A percentile compares a stretch with the other conserved stretches of the same genome.
These are phyloP conservation scores for Aspergillus panamensis DNA, from an alignment of 495 filamentous ascomycete genomes.

Conservation along the genomic window DNA sequence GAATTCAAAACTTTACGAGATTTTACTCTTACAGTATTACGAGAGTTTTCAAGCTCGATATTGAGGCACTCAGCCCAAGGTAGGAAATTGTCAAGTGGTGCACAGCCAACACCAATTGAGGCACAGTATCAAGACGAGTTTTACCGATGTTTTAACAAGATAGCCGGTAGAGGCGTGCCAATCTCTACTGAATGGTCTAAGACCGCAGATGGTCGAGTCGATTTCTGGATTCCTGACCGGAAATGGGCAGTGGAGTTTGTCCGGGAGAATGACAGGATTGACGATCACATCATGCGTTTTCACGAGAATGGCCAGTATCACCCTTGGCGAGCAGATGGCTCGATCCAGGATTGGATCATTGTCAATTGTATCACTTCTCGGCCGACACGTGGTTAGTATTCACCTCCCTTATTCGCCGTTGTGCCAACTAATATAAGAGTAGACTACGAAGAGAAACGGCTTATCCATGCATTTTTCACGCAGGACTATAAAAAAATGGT, in stretches of 20 bases:
- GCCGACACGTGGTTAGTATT: conserved; percentile 3
- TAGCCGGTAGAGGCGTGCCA: conserved; percentile 23
- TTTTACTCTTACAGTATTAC: conserved; percentile 2
- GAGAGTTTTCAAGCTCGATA: conserved; percentile 3
- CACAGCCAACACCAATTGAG: conserved; percentile 17
- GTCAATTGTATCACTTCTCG: conserved; percentile 18
- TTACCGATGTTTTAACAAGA: conserved; percentile 16
- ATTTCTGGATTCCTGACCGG: conserved; percentile 23
- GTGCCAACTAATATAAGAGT: conserved; percentile 11
- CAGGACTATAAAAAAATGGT: conserved; percentile 15
- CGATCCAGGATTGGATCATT: conserved; percentile 19
- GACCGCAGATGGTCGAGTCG: conserved; percentile 17
- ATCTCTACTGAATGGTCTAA: conserved; percentile 23
- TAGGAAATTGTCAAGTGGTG: conserved; percentile 17
- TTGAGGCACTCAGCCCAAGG: conserved; percentile 5
- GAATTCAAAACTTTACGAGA: conserved; percentile 4
- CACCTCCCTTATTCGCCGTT: conserved; percentile 8
- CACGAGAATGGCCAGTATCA: conserved; percentile 17
- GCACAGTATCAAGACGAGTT: conserved; percentile 28
- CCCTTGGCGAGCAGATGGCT: conserved; percentile 13
- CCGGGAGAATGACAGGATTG: conserved; percentile 19
- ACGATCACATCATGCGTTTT: conserved; percentile 17
- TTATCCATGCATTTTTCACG: conserved; percentile 9
- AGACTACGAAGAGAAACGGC: conserved; percentile 7
- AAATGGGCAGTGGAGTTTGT: conserved; percentile 24